phyloP scores from a whole-genome alignment of 2,329 filamentous ascomycete genomes.

The Penicillium sp. region DNA sequence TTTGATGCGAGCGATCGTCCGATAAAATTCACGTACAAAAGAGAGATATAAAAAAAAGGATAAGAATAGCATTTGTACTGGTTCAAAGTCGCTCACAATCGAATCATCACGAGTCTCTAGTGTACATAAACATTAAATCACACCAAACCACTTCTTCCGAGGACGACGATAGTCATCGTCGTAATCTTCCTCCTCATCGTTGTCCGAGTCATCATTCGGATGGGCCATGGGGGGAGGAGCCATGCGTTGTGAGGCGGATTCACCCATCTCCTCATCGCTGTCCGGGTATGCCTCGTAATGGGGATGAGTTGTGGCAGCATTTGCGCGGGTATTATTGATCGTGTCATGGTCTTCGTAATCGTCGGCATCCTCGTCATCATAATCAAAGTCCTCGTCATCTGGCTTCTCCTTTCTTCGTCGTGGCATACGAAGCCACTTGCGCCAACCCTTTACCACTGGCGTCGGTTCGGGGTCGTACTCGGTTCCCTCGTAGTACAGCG shows the following conservation, averaged over 20 bases:
- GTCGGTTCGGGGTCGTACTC: conserved; percentile 33
- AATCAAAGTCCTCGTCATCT: conserved; percentile 14
- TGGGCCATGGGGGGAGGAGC: conserved; percentile 5
- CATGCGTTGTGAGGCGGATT: conserved; percentile 13
- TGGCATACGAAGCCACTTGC: conserved; percentile 31
- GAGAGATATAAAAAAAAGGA: too few relatives aligned
- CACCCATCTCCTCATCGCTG: conserved; percentile 17
- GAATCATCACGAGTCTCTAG: conserved; percentile 5
- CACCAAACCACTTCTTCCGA: conserved; percentile 32
- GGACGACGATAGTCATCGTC: conserved; percentile 17
- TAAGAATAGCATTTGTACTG: too few relatives aligned
- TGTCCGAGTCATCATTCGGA: conserved; percentile 5
- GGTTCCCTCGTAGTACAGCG: conserved; percentile 53
- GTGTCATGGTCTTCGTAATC: conserved; percentile 22
- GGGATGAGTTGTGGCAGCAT: conserved; percentile 15
- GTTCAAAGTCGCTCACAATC: conserved; percentile 3
- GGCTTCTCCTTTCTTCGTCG: conserved; percentile 22
- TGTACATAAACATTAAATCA: conserved; percentile 16
- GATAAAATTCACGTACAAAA: too few relatives aligned
- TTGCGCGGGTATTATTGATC: conserved; percentile 21
- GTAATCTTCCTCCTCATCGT: conserved; percentile 13
- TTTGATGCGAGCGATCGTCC: too few relatives aligned
- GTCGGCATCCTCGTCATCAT: conserved; percentile 17
- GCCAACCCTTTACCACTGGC: conserved; percentile 35
- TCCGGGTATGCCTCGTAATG: conserved; percentile 20